phyloP scores from a whole-genome alignment of 257 asterid species.

The Solanum chaucha region DNA sequence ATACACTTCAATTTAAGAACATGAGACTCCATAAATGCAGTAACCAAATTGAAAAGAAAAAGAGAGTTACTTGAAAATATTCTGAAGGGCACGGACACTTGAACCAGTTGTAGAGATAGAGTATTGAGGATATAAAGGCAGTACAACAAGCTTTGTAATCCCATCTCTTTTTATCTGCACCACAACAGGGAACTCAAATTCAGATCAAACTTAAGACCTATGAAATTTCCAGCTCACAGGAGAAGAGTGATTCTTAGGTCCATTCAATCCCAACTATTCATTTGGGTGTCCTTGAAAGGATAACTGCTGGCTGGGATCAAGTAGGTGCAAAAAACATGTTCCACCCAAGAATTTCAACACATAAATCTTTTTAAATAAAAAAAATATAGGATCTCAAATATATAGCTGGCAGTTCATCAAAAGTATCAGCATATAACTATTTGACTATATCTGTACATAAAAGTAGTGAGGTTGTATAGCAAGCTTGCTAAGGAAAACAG shows the following conservation, averaged over 20 bases:
- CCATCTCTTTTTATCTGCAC: constrained; percentile 75
- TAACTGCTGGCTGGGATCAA: not conserved
- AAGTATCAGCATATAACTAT: not conserved
- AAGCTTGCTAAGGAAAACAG: not conserved
- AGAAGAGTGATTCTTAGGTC: not conserved
- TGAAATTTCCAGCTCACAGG: not conserved
- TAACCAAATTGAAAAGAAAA: not conserved
- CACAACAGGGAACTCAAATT: not conserved
- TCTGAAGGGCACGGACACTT: constrained; percentile 76
- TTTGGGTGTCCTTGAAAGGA: not conserved
- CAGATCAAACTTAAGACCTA: not conserved
- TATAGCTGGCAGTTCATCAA: not conserved
- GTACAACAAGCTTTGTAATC: constrained; percentile 76
- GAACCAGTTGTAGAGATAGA: constrained; percentile 97
- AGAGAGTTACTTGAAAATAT: constrained; percentile 49
- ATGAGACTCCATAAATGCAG: not conserved
- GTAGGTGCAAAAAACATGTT: not conserved
- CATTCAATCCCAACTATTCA: not conserved
- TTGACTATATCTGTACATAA: not conserved
- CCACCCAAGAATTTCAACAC: not conserved
- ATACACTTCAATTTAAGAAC: not conserved
- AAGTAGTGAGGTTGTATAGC: not conserved
- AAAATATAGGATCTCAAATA: not conserved
- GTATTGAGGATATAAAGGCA: constrained; percentile 94
- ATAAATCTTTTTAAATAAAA: not conserved